Conservation (phyloP, 805 yeast genomes). For the Sugiyamaella marilandica region DNA sequence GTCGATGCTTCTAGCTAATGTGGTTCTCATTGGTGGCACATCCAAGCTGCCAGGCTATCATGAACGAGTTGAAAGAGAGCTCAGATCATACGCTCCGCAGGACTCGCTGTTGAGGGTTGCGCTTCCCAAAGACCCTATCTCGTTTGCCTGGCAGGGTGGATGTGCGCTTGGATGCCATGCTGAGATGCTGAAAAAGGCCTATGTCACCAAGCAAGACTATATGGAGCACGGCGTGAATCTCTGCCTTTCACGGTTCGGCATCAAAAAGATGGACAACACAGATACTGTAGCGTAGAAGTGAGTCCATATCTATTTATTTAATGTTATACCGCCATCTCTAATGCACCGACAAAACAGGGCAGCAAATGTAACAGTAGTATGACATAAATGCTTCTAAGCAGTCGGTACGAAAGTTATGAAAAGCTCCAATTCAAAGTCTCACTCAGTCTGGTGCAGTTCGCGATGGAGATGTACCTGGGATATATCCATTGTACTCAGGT, state of each 20-base stretch:
- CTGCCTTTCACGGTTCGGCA: constrained; percentile 45
- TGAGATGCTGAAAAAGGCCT: constrained; percentile 42
- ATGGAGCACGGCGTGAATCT: constrained; percentile 73
- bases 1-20: constrained; percentile 74
- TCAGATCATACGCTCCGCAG: constrained; percentile 33
- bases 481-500: too few species aligned
- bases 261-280: constrained; percentile 18
- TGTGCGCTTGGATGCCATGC: constrained; percentile 37
- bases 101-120: constrained; percentile 29
- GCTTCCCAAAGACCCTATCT: constrained; percentile 35
- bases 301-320: neutral
- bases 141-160: constrained; percentile 59
- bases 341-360: neutral
- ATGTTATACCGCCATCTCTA: neutral
- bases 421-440: too few species aligned
- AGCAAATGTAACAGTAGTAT: neutral
- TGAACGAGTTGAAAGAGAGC: constrained; percentile 44
- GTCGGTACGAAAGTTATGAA: too few species aligned
- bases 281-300: neutral
- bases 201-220: constrained; percentile 74
- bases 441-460: too few species aligned
- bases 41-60: constrained; percentile 64
- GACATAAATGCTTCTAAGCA: neutral
- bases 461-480: too few species aligned
- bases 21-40: constrained; percentile 79